These are phyloP conservation scores for Erysimum cheiri DNA, from an alignment of 441 rosid genomes.

Conservation along the genomic window DNA sequence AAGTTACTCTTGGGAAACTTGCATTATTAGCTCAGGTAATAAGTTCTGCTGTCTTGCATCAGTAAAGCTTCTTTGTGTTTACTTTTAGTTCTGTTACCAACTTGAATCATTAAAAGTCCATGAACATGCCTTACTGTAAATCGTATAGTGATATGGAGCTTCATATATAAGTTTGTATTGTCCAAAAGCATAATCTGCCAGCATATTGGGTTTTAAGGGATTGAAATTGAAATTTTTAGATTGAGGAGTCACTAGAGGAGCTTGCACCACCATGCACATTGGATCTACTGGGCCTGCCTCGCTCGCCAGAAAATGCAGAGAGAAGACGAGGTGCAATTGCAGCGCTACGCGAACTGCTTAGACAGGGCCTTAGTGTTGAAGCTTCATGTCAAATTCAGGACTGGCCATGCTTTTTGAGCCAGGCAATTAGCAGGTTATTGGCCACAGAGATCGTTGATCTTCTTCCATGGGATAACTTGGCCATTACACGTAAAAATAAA, in stretches of 20 bases:
- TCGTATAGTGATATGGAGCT: conserved; percentile 10
- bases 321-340: conserved; percentile 88
- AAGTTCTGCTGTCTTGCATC: conserved; percentile 31
- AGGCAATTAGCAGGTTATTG: conserved; percentile 75
- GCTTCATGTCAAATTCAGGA: conserved; percentile 83
- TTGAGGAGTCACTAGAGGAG: conserved; percentile 94
- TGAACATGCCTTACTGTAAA: conserved; percentile 14
- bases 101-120: conserved; percentile 10
- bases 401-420: conserved; percentile 83
- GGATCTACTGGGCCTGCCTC: conserved; percentile 87
- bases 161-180: neutral
- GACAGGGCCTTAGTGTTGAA: conserved; percentile 95
- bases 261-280: conserved; percentile 98
- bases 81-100: conserved; percentile 21
- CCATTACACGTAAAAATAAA: conserved; percentile 74
- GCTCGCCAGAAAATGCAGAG: conserved; percentile 81
- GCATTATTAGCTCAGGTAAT: conserved; percentile 78
- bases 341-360: conserved; percentile 82
- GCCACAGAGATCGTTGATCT: conserved; percentile 89
- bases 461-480: conserved; percentile 87
- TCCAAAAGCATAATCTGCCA: conserved; percentile 2
- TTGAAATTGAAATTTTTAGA: conserved; percentile 34
- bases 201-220: conserved; percentile 20
- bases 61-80: conserved; percentile 20
- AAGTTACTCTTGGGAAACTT: conserved; percentile 78